Base-by-base conservation (phyloP, 2,329 filamentous ascomycete genomes). In the Stagonosporopsis vannaccii region DNA sequence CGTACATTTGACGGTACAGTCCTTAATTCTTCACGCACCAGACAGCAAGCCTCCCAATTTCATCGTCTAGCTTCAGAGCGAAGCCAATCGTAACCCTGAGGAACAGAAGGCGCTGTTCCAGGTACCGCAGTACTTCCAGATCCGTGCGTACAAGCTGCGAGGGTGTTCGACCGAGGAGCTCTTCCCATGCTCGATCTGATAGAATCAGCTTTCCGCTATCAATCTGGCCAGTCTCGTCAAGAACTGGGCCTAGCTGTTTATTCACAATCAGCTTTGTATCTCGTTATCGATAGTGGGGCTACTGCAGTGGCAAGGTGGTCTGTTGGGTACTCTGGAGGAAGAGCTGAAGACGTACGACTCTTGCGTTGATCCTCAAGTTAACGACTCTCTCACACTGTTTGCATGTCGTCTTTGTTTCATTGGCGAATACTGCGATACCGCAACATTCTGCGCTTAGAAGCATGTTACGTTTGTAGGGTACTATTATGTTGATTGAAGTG, bases 161-260 rank as follows among this genome's bases (percentile, higher is more conserved):
- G 2, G 78, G 68, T 0, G 72, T 74, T 28, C 81, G 69, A 3
- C 82, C 81, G 6, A 84, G 72, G 2, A 85, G 65, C 22, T 83
- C 73, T 30, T 64, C 66, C 85, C 85, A 88, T 0, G 85, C 85
- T 2, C 73, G 53, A 15, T 80, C 73, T 5, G 79, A 81, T 74
- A 86, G 81, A 17, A 86, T 71, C 2, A 87, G 72, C 68, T 85
- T 86, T 0, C 81, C 81, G 2, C 77, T 67, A 1, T 71, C 66
- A 8, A 87, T 77, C 30, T 76, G 77, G 5, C 82, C 85, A 0
- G 84, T 87, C 68, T 88, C 86, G 56, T 88, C 80, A 44, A 81
- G 63, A 6, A 82, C 56, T 33, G 74, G 71, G 5, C 78, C 78
- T 25, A 82, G 64, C 76, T 78, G 42, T 11, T 20, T 45, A 30